phyloP scores from a whole-genome alignment of 1,139 yeast species.

The Sugiyamaella grinbergsii region DNA sequence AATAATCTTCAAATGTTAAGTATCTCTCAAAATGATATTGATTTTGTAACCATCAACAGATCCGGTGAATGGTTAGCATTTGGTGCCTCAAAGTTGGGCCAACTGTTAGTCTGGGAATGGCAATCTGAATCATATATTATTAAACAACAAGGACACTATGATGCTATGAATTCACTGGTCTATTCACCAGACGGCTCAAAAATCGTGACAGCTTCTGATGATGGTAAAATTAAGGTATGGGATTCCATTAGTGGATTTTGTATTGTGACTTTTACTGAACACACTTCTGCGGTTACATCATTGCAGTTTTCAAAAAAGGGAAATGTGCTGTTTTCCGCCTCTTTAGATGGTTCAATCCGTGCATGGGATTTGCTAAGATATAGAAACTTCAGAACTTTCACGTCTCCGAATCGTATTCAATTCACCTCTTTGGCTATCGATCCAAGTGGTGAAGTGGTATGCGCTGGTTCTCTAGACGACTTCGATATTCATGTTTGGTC shows the following conservation, averaged over 20 bases:
- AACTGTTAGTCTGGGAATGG: slow-evolving; percentile 96
- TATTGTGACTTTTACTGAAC: slow-evolving; percentile 88
- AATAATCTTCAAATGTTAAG: slow-evolving; percentile 78
- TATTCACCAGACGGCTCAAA: slow-evolving; percentile 96
- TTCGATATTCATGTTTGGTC: slow-evolving; percentile 96
- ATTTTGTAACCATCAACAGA: slow-evolving; percentile 73
- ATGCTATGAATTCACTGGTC: slow-evolving; percentile 76
- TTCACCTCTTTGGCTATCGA: slow-evolving; percentile 91
- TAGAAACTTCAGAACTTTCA: slow-evolving; percentile 91
- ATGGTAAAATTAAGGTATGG: slow-evolving; percentile 96
- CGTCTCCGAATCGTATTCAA: slow-evolving; percentile 86
- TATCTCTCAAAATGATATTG: slow-evolving; percentile 90
- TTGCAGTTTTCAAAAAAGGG: slow-evolving; percentile 86
- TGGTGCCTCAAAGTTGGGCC: slow-evolving; percentile 92
- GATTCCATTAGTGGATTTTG: slow-evolving; percentile 93
- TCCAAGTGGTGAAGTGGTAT: slow-evolving; percentile 95
- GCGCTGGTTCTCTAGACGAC: slow-evolving; percentile 91
- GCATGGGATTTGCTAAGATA: slow-evolving; percentile 96
- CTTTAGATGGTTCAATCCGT: slow-evolving; percentile 93
- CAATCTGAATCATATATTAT: slow-evolving; percentile 93
- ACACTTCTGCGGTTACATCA: slow-evolving; percentile 84
- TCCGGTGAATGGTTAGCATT: slow-evolving; percentile 98
- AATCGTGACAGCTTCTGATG: slow-evolving; percentile 92
- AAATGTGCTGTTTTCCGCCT: slow-evolving; percentile 84
- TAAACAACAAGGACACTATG: slow-evolving; percentile 97